Evolutionary conservation across 2,329 filamentous ascomycete genomes (phyloP), one percentile per base, ranked within the genome.

Genomic region (Fusarium aywerte): DNA sequence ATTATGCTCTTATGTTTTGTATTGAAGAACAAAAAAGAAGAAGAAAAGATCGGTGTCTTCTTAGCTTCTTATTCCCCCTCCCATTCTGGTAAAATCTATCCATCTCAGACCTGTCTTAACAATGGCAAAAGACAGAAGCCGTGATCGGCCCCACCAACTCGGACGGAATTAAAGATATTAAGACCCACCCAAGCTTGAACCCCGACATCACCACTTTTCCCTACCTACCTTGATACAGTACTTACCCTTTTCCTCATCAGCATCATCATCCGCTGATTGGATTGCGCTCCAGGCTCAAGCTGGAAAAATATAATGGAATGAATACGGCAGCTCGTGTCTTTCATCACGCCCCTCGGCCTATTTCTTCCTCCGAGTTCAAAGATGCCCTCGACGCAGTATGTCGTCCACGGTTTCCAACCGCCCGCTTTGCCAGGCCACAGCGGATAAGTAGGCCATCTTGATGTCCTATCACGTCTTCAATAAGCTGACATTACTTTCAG

Each of bases 361-460:
- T 82, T 61, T 69, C 74, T 45, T 55, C 76, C 48, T 16, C 65
- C 58, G 80, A 82, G 63, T 81, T 81, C 65, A 73, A 73, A 59
- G 78, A 87, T 66, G 85, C 83, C 18, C 65, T 89, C 58, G 80
- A 80, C 50, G 82, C 84, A 49, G 79, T 79, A 62, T 83, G 84
- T 67, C 77, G 75, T 27, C 83, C 83, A 12, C 81, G 84, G n/a
- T 87, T 84, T 71, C 82, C 82, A 4, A 71, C 75, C 23, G 77
- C 76, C 18, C 77, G 78, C 39, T 70, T 68, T 36, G 71, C 74
- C 13, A 65, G 68, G 39, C 73, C 75, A 27, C 79, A 81, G 58
- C 76, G 74, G 9, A 78, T 86, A 68, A 82, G 83, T 84, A 74
- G 57, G 80, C 25, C 27, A 21, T 18, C 15, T 18, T 23, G 12